Conservation (phyloP, 2,329 filamentous ascomycete species). For the Bipolaris bicolor region DNA sequence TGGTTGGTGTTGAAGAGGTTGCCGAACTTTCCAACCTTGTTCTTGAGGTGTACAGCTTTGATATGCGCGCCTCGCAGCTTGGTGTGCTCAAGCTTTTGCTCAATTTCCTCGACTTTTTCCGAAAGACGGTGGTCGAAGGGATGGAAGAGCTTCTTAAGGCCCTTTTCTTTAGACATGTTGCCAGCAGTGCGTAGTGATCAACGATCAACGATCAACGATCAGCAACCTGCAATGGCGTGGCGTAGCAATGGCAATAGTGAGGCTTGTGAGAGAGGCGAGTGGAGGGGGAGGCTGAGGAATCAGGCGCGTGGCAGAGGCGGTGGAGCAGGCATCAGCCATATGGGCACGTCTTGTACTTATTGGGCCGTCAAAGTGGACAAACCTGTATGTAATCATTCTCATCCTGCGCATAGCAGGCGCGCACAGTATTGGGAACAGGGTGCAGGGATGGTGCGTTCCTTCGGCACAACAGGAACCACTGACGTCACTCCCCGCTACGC, state of each 20-base stretch:
- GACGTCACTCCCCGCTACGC: constrained; percentile 18
- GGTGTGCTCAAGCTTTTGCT: constrained; percentile 55
- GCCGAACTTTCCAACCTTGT: constrained; percentile 68
- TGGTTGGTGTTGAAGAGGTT: constrained; percentile 84
- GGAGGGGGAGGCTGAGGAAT: constrained; percentile 26
- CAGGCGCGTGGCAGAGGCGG: constrained; percentile 23
- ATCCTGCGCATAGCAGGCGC: constrained; percentile 16
- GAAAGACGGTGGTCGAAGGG: constrained; percentile 44
- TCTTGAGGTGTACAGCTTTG: constrained; percentile 63
- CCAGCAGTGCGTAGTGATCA: constrained; percentile 21
- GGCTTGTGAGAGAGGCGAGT: constrained; percentile 6
- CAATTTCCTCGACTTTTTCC: constrained; percentile 41
- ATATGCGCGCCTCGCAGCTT: constrained; percentile 58
- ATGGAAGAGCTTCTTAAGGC: constrained; percentile 47
- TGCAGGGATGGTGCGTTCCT: constrained; percentile 11
- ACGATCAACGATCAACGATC: constrained; percentile 22
- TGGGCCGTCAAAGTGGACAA: constrained; percentile 17
- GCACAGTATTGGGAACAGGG: neutral
- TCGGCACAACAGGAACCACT: constrained; percentile 13
- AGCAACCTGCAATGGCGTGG: constrained; percentile 15
- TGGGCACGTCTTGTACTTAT: constrained; percentile 32
- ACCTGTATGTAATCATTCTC: constrained; percentile 36
- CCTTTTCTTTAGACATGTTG: constrained; percentile 32
- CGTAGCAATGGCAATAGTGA: constrained; percentile 14
- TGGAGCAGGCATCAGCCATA: constrained; percentile 20